Percentiles rank a stretch among this genome's conserved stretches.
Conservation (phyloP, 106 monocot genomes). For the Ottelia alismoides region DNA sequence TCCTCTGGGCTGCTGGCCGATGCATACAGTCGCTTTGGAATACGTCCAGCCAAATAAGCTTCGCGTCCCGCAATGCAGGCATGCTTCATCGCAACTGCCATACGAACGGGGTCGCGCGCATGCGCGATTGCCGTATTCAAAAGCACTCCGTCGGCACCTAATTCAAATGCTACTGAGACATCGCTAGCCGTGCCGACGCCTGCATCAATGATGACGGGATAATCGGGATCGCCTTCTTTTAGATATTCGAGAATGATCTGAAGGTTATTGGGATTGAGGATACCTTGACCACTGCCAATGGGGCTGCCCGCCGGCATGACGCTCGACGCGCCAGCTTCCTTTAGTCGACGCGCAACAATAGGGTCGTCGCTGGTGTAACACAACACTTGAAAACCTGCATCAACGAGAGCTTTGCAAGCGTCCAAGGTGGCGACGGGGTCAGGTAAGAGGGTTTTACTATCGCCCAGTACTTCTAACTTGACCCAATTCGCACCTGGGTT, state of each 20-base stretch:
- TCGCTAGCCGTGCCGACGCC: background rate
- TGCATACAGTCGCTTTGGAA: too few relatives aligned
- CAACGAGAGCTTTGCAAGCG: background rate
- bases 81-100: background rate
- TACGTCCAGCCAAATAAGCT: too few relatives aligned
- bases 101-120: background rate
- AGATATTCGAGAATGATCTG: background rate
- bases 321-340: too few relatives aligned
- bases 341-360: too few relatives aligned
- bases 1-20: too few relatives aligned
- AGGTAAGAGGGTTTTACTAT: background rate
- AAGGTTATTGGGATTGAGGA: background rate
- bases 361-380: too few relatives aligned
- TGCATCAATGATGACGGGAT: background rate
- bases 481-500: background rate
- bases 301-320: too few relatives aligned
- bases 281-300: too few relatives aligned
- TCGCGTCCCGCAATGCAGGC: too few relatives aligned
- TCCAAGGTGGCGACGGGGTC: background rate
- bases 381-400: background rate
- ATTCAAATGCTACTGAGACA: background rate
- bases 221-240: too few relatives aligned
- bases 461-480: background rate
- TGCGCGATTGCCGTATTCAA: background rate
- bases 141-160: background rate